Base-by-base conservation (phyloP, 2,329 filamentous ascomycete species). In the Malbranchea cinnamomea region DNA sequence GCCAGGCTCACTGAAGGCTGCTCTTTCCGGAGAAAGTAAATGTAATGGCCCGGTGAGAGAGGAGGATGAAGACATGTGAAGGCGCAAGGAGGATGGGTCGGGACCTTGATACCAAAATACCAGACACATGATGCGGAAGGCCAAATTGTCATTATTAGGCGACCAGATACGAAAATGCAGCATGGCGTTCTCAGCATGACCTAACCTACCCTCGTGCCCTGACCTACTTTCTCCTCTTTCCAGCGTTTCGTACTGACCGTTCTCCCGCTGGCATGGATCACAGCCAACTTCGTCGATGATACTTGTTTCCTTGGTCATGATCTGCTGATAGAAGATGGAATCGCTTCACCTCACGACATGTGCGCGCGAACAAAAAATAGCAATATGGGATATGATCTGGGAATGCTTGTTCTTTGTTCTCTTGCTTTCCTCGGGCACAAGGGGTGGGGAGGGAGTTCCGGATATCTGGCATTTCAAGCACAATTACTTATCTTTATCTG, bases 21-120 rank as follows among this genome's bases (percentile, higher is more conserved):
- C 82, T 95, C 89, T 61, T 98, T 98, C 83, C 79, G 89, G 71
- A 85, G 85, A 73, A 98, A 98, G 87, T 98, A 95, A 46, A 56
- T 16, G 35, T 22, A 15, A 26, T 26, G 25, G 25, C 26, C 16
- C 20, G 26, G 30, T 32, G 20, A 27, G n/a, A 16, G 25, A 30
- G 23, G 27, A 24, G 13, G 28, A 34, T 28, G 33, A 36, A 32
- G 19, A 29, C n/a, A n/a, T n/a, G n/a, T n/a, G n/a, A n/a, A n/a
- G n/a, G n/a, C n/a, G n/a, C n/a, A n/a, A n/a, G n/a, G n/a, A n/a
- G n/a, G n/a, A n/a, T n/a, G n/a, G n/a, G n/a, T n/a, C n/a, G n/a
- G n/a, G n/a, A n/a, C n/a, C n/a, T n/a, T n/a, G n/a, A n/a, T n/a
- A n/a, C n/a, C n/a, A n/a, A n/a, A n/a, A n/a, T n/a, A n/a, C n/a